Conservation (phyloP, 371 early-diverging fungal genomes). For the Mucor lusitanicus region DNA sequence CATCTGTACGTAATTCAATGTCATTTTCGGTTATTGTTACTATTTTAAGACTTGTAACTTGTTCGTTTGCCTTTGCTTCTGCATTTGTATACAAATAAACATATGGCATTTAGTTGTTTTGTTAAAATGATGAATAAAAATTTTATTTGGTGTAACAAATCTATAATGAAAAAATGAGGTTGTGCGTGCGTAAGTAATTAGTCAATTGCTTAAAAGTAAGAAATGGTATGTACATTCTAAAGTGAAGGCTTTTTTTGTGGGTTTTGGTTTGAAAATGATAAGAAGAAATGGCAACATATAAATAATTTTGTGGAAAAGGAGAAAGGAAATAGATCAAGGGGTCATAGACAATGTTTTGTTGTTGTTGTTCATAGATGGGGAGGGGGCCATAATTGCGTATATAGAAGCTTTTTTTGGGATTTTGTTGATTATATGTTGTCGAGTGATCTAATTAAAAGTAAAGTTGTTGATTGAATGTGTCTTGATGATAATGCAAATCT, state of each 20-base stretch:
- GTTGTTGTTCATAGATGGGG: constrained; percentile 1
- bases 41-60: constrained; percentile 1
- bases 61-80: neutral
- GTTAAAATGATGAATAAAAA: neutral
- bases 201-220: neutral
- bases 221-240: constrained; percentile 13
- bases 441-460: constrained; percentile 1
- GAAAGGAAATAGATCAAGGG: neutral
- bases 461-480: neutral
- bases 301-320: neutral
- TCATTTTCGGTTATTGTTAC: neutral
- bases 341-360: neutral
- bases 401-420: neutral
- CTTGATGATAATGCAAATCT: neutral
- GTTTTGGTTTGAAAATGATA: neutral
- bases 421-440: neutral
- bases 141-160: constrained; percentile 9
- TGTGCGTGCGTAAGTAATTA: constrained; percentile 4
- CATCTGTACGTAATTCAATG: neutral
- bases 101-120: neutral
- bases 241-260: neutral
- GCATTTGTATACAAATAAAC: neutral
- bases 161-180: constrained; percentile 5
- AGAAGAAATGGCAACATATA: neutral
- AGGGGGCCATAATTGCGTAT: neutral